Evolutionary conservation across 192 early-diverging fungal species (phyloP), one percentile per base, ranked within the genome.

Genomic region (Entophlyctis luteolus): DNA sequence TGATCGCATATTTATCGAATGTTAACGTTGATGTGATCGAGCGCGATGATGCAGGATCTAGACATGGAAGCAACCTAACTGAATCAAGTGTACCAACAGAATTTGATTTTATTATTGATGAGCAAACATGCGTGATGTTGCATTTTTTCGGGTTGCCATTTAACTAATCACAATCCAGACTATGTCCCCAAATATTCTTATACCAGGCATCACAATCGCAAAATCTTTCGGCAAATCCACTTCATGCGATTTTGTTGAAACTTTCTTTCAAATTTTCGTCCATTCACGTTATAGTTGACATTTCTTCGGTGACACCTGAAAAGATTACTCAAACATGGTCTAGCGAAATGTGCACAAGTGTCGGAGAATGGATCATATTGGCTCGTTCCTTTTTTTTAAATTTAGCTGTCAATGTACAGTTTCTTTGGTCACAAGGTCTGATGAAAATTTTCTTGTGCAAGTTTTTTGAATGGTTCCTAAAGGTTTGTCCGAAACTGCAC

Each of bases 51-150:
- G 46, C 36, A 31, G 55, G 28, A n/a, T 23, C 4, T 14, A 28
- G 29, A 3, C 16, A 3, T 3, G 39, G 42, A 3, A n/a, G n/a
- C n/a, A n/a, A n/a, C n/a, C n/a, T n/a, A n/a, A n/a, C n/a, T n/a
- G n/a, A n/a, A n/a, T n/a, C n/a, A n/a, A n/a, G n/a, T n/a, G 6
- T 36, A 42, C 66, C 33, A 4, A 33, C 10, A 5, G 73, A 75
- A 10, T 68, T 60, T 38, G 73, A 75, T 39, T 37, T 75, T 45
- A 65, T 75, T 48, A 20, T 75, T 1, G 73, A 75, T 49, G 73
- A 71, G 33, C 50, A 48, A n/a, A 75, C 73, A 16, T 71, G 65
- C 32, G 55, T 75, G 32, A 71, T 75, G 73, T 75, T n/a, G 37
- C 38, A 42, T 34, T 37, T 8, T 22, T n/a, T 42, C 57, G 3